Conservation (phyloP, 352 stramenopile genomes). For the Pythium rhizo-oryzae region DNA sequence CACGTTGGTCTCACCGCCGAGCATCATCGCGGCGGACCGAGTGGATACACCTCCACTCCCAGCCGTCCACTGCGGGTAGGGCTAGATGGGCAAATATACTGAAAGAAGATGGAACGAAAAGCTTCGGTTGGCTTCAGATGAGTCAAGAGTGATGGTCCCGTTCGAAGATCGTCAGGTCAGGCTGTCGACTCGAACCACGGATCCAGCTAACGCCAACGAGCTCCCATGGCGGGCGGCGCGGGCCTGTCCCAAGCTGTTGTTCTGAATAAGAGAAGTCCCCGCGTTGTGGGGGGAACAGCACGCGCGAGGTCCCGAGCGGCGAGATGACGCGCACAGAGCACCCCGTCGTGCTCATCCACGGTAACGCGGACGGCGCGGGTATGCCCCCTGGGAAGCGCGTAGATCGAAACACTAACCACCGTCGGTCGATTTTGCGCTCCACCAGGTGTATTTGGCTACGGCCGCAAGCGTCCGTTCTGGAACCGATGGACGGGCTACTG, state of each 20-base stretch:
- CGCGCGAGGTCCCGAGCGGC: background rate
- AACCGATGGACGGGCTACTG: conserved; percentile 50
- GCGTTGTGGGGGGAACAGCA: background rate
- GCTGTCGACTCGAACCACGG: background rate
- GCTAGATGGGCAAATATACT: conserved; percentile 5
- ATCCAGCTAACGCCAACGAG: no score
- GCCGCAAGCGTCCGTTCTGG: conserved; percentile 46
- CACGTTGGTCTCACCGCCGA: background rate
- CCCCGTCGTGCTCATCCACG: conserved; percentile 38
- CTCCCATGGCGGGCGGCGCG: no score
- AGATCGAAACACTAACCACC: conserved; percentile 10
- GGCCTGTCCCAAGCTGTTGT: background rate
- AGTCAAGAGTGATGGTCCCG: conserved; percentile 4
- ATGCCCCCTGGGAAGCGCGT: no score
- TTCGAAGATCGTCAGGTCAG: conserved; percentile 8
- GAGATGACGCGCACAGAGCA: conserved; percentile 25
- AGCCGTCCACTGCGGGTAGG: conserved; percentile 16
- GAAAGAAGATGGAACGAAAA: conserved; percentile 6
- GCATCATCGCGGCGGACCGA: conserved; percentile 8
- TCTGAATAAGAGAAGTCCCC: conserved; percentile 9
- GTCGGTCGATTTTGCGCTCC: background rate
- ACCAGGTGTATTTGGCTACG: conserved; percentile 61
- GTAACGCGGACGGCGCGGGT: conserved; percentile 1
- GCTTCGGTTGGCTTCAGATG: conserved; percentile 10
- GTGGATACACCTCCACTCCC: conserved; percentile 1